These are phyloP conservation scores for Bruguiera hainesii DNA, from an alignment of 441 rosid species.

Conservation along the genomic window DNA sequence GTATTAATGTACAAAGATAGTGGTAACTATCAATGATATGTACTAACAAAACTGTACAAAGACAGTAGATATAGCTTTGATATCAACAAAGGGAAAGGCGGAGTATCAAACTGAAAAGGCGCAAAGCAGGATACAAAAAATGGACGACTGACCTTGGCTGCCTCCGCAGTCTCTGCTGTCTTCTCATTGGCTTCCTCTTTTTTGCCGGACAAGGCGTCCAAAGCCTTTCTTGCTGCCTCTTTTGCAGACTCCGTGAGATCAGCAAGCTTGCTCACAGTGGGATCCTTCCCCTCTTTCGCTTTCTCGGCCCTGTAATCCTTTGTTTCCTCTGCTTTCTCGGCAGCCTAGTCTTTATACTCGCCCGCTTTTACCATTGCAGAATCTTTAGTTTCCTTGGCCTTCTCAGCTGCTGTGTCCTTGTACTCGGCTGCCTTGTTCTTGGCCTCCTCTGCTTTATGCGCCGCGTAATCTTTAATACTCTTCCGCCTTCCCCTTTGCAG, in stretches of 20 bases:
- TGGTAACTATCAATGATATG: too few species aligned
- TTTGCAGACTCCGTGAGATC: conserved; percentile 48
- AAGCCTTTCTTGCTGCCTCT: conserved; percentile 53
- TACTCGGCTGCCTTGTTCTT: conserved; percentile 15
- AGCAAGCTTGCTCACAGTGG: conserved; percentile 35
- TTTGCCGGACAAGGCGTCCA: conserved; percentile 50
- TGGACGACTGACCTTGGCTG: conserved; percentile 29
- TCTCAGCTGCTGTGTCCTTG: neutral
- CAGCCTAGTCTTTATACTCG: conserved; percentile 26
- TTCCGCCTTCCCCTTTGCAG: conserved; percentile 34
- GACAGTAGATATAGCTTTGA: too few species aligned
- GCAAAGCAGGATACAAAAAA: neutral
- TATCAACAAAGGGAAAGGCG: neutral
- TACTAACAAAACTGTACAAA: too few species aligned
- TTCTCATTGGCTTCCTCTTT: conserved; percentile 54
- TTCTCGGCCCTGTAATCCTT: conserved; percentile 38
- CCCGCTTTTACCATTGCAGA: conserved; percentile 28
- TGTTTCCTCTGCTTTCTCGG: conserved; percentile 29
- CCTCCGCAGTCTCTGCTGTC: conserved; percentile 35
- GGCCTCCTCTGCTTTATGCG: conserved; percentile 30
- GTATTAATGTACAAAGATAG: too few species aligned
- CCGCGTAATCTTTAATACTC: conserved; percentile 36
- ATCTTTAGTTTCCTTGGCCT: conserved; percentile 15
- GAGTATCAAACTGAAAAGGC: neutral
- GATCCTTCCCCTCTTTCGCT: conserved; percentile 39